Conservation (phyloP, 768 basidiomycete species). For the Dioszegia aurantiaca region DNA sequence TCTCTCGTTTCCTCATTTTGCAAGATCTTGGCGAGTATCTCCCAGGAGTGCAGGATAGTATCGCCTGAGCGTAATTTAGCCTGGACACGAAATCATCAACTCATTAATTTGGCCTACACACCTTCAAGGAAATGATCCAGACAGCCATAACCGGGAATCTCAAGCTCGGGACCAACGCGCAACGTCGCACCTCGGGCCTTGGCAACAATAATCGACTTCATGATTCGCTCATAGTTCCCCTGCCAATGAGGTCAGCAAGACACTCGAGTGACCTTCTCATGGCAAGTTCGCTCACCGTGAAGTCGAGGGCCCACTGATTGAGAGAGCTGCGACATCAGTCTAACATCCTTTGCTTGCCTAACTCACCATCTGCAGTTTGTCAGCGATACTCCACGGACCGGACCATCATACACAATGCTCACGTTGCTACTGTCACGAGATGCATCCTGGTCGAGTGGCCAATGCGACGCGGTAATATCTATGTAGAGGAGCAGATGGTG, state of each 20-base stretch:
- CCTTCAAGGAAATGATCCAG: slow-evolving; percentile 97
- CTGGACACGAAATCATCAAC: neutral
- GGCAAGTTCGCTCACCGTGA: slow-evolving; percentile 64
- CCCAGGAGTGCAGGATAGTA: slow-evolving; percentile 95
- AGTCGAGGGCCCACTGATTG: slow-evolving; percentile 97
- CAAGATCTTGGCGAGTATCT: slow-evolving; percentile 88
- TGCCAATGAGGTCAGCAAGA: slow-evolving; percentile 52
- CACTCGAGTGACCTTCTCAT: too few relatives aligned
- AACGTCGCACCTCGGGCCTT: slow-evolving; percentile 83
- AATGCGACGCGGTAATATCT: too few relatives aligned
- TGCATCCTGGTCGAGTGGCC: slow-evolving; percentile 20
- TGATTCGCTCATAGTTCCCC: slow-evolving; percentile 91
- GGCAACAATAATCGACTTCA: slow-evolving; percentile 80
- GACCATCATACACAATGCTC: slow-evolving; percentile 2
- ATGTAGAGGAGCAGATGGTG: too few relatives aligned
- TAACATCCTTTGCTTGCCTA: too few relatives aligned
- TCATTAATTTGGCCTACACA: too few relatives aligned
- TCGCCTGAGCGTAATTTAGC: slow-evolving; percentile 63
- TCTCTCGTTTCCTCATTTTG: slow-evolving; percentile 70
- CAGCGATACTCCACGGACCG: too few relatives aligned
- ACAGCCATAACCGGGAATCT: slow-evolving; percentile 98
- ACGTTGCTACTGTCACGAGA: slow-evolving; percentile 33
- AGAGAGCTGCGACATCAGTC: slow-evolving; percentile 52
- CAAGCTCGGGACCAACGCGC: slow-evolving; percentile 92
- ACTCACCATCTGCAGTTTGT: slow-evolving; percentile 23